Conservation (phyloP, 2,329 filamentous ascomycete species). For the Aspergillus uvarum region DNA sequence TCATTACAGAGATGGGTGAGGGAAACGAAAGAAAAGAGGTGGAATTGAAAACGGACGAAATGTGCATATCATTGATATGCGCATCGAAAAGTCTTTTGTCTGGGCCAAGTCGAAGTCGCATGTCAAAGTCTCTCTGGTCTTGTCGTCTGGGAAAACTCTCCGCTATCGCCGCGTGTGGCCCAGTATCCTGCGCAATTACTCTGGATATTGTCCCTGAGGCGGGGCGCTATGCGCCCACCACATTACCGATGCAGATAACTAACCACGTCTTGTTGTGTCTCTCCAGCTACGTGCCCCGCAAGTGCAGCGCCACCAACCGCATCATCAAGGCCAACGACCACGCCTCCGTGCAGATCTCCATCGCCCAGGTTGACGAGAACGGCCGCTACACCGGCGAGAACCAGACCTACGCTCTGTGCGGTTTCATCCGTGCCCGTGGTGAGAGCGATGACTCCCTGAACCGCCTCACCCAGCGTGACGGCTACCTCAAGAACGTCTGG, state of each 20-base stretch:
- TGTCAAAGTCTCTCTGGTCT: neutral
- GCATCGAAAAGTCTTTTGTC: neutral
- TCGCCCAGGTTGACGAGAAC: slow-evolving; percentile 99
- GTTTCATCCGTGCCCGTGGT: slow-evolving; percentile 96
- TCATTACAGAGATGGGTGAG: neutral
- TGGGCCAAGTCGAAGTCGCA: neutral
- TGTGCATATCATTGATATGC: neutral
- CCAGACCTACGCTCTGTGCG: slow-evolving; percentile 95
- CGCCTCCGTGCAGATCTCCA: slow-evolving; percentile 93
- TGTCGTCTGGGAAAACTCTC: neutral
- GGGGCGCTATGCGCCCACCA: no score
- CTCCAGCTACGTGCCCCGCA: slow-evolving; percentile 93
- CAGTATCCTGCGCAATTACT: no score
- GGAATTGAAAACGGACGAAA: neutral
- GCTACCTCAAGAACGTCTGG: slow-evolving; percentile 97
- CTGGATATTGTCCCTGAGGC: no score
- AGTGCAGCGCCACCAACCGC: slow-evolving; percentile 98
- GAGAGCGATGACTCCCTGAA: slow-evolving; percentile 97
- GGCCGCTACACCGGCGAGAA: slow-evolving; percentile 95
- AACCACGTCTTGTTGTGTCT: slow-evolving; percentile 11
- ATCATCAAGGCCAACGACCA: slow-evolving; percentile 99
- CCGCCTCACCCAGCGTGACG: slow-evolving; percentile 92
- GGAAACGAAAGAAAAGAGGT: neutral
- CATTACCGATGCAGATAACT: slow-evolving; percentile 14
- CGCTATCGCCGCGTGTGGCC: no score